phyloP scores from a whole-genome alignment of 2,329 filamentous ascomycete species.

The Nemania bipapillata region DNA sequence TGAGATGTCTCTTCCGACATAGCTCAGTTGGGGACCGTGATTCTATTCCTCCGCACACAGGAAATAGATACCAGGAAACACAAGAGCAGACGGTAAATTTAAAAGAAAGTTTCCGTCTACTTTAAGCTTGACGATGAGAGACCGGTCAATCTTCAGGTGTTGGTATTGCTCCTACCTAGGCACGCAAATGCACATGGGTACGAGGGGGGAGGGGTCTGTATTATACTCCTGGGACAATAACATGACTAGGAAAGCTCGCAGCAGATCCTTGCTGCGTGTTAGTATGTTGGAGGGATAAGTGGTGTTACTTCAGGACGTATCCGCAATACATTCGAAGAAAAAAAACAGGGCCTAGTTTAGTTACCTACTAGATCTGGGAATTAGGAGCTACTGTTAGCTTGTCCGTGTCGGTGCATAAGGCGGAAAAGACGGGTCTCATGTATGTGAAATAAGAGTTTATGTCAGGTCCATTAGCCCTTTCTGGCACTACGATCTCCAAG shows the following conservation, averaged over 20 bases:
- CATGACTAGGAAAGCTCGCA: constrained; percentile 11
- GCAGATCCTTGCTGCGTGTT: constrained; percentile 17
- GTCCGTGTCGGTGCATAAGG: constrained; percentile 16
- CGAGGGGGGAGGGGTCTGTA: constrained; percentile 26
- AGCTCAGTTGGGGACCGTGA: background rate
- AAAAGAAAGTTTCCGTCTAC: constrained; percentile 8
- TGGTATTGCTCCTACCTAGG: constrained; percentile 5
- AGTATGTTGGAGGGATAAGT: constrained; percentile 3
- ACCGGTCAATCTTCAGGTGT: background rate
- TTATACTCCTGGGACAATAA: constrained; percentile 26
- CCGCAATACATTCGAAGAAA: background rate
- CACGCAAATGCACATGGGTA: constrained; percentile 1
- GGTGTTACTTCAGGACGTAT: constrained; percentile 15
- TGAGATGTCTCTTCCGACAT: constrained; percentile 42
- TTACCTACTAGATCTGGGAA: constrained; percentile 1
- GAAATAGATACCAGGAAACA: background rate
- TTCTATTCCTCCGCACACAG: background rate
- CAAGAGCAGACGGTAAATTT: background rate
- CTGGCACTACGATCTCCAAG: background rate
- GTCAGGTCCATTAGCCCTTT: background rate
- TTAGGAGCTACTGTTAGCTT: constrained; percentile 12
- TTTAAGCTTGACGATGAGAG: background rate
- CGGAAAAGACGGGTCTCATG: constrained; percentile 19
- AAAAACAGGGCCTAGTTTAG: background rate
- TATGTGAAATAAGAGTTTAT: background rate